Evolutionary conservation across 2,329 filamentous ascomycete species (phyloP), one percentile per base, ranked within the genome.

Genomic region (Aquanectria penicillioides): DNA sequence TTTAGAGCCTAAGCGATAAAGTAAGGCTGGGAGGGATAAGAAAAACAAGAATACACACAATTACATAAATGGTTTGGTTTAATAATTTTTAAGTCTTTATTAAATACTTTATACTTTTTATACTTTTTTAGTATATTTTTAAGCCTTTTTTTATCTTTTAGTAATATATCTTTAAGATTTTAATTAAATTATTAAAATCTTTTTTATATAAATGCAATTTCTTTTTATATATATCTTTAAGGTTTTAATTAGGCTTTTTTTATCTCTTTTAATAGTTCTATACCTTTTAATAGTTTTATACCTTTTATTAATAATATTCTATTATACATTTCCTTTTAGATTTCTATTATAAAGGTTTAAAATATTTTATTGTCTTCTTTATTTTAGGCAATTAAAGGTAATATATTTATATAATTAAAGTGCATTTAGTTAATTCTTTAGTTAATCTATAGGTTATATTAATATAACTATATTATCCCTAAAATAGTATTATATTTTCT

Each of bases 91-190:
- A 64, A 29, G 34, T 64, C 26, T 53, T 65, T 53, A 22, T n/a
- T 46, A 52, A 64, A 66, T 34, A 66, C 61, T 9, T 53, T 43
- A 33, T 65, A 67, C 15, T 58, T 51, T 2, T 26, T 18, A 2
- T 68, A 67, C 46, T 62, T 15, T 29, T 22, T 1, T n/a, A 12
- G 38, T 25, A 69, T 57, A 26, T 62, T 61, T 36, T 57, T 47
- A 33, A 61, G 50, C 43, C 23, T n/a, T 10, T 38, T 9, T 4
- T 31, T 38, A 13, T 15, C 15, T 11, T 22, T 40, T 6, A 11
- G 22, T 17, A 31, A n/a, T 47, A n/a, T 50, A 23, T 40, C 18
- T 41, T 40, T 40, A 29, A 50, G 6, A 25, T 41, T 8, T 33
- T 33, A 31, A 40, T 50, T 50, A 22, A 50, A 8, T 29, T 59